These are phyloP conservation scores for Astrothelium macrocarpum DNA, from an alignment of 495 filamentous ascomycete species.

Conservation along the genomic window DNA sequence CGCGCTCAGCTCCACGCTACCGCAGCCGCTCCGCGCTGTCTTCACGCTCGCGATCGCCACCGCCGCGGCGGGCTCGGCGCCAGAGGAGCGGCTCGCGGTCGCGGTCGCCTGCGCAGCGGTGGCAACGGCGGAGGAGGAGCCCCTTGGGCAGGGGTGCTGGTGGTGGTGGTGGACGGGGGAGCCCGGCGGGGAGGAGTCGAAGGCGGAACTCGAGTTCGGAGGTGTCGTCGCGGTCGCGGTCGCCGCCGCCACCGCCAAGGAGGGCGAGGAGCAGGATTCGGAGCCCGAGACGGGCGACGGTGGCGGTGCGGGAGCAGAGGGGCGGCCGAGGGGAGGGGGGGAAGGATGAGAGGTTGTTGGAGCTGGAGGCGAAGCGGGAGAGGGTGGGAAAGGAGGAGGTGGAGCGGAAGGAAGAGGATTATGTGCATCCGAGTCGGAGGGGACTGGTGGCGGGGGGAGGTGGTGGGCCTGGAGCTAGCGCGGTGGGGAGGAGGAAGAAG, in stretches of 20 bases:
- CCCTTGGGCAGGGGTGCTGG: too few relatives aligned
- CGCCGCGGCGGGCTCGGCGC: not conserved
- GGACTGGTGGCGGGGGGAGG: constrained; percentile 17
- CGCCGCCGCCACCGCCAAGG: constrained; percentile 10
- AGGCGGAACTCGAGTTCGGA: constrained; percentile 16
- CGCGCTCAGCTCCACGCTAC: constrained; percentile 4
- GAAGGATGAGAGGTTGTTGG: not conserved
- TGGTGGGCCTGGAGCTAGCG: not conserved
- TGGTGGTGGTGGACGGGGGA: too few relatives aligned
- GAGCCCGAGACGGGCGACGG: not conserved
- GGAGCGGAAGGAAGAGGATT: constrained; percentile 15
- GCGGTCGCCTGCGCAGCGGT: too few relatives aligned
- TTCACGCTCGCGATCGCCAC: constrained; percentile 12
- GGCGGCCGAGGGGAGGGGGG: not conserved
- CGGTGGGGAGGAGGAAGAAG: constrained; percentile 15
- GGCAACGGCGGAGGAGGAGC: not conserved
- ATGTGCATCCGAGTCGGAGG: constrained; percentile 21
- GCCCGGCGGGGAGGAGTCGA: constrained; percentile 8
- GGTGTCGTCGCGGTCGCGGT: constrained; percentile 13
- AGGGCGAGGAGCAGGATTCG: not conserved
- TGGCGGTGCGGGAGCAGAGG: not conserved
- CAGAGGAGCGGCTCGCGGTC: not conserved
- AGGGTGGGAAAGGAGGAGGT: not conserved
- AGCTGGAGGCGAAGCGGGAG: constrained; percentile 4
- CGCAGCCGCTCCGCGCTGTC: not conserved